Base-by-base conservation (phyloP, 345 rosid genomes). In the Brassica incana region DNA sequence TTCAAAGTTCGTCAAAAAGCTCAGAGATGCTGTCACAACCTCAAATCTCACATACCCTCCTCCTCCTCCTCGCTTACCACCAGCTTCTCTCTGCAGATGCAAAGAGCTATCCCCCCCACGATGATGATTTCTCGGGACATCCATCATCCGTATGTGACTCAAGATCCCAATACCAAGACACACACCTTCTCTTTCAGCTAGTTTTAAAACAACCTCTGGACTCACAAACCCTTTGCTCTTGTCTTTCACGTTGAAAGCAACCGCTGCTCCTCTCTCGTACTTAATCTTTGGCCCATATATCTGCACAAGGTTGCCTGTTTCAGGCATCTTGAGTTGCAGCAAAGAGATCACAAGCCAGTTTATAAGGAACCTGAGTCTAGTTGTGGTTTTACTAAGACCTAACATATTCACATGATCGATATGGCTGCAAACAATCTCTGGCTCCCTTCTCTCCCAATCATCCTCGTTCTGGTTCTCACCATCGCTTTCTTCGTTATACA, bases 251-350 rank as follows among this genome's bases (percentile, higher is more conserved):
- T 93, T 95, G 85, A 95, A 95, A 45, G 99, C 96, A 56, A 95
- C 92, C 0, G 99, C 94, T 20, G 97, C 98, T 70, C 99, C 99
- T 81, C 99, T 90, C 81, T 93, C 99, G 7, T 93, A 93, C 76
- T 95, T 95, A 62, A 95, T 91, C 82, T 95, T 95, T 0, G 99
- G 98, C 16, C 99, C 99, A 80, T 93, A 95, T 14, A 95, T 91
- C 77, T 93, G 93, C 70, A 95, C 97, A 65, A 95, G 98, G 67
- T 80, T 83, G 67, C 73, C 84, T 7, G 92, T 70, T 66, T 77
- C 73, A 12, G 86, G 87, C 15, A 88, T 56, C 73, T 84, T 86
- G 35, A 93, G 90, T 63, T 91, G 98, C 79, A 93, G 88, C 48
- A 93, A 82, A 10, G 98, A 93, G 52, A 92, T 89, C 60, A 90